A percentile compares a stretch with the other conserved stretches of the same genome.
Evolutionary conservation across 2,329 filamentous ascomycete species (phyloP).

Genomic region (Venturia asperata): DNA sequence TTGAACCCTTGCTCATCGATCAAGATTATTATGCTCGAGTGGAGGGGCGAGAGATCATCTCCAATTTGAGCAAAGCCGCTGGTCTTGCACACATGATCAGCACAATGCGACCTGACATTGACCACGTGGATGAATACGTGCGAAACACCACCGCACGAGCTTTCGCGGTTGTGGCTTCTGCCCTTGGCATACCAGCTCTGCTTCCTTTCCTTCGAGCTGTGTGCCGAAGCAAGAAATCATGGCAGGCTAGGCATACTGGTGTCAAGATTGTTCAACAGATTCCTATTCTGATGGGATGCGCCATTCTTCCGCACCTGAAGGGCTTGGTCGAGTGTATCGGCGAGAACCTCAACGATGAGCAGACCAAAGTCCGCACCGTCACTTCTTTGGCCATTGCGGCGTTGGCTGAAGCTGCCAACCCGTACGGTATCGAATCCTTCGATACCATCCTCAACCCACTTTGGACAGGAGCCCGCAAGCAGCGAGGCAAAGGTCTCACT

Average conservation of each 20-base stretch:
- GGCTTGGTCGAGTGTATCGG: slow-evolving; percentile 94
- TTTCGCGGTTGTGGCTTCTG: slow-evolving; percentile 94
- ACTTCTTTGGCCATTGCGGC: slow-evolving; percentile 93
- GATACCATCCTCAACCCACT: slow-evolving; percentile 95
- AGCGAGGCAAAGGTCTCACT: slow-evolving; percentile 90
- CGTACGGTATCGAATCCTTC: slow-evolving; percentile 98
- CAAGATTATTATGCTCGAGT: slow-evolving; percentile 99
- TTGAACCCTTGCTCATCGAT: slow-evolving; percentile 97
- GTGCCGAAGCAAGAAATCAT: slow-evolving; percentile 96
- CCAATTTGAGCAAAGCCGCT: slow-evolving; percentile 92
- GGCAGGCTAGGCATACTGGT: slow-evolving; percentile 95
- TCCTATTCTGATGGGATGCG: slow-evolving; percentile 96
- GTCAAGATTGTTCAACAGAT: slow-evolving; percentile 99
- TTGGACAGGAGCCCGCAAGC: slow-evolving; percentile 93
- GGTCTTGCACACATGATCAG: slow-evolving; percentile 98
- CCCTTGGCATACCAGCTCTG: slow-evolving; percentile 88
- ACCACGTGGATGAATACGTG: slow-evolving; percentile 97
- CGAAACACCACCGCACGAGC: slow-evolving; percentile 95
- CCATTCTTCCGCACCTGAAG: slow-evolving; percentile 89
- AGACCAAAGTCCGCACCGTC: slow-evolving; percentile 94
- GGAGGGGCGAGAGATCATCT: slow-evolving; percentile 97
- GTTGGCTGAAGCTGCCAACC: slow-evolving; percentile 90
- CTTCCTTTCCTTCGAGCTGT: slow-evolving; percentile 93
- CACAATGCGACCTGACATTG: slow-evolving; percentile 97
- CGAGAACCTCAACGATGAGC: slow-evolving; percentile 92